phyloP scores from a whole-genome alignment of 2,329 filamentous ascomycete species.

The Biscogniauxia marginata region DNA sequence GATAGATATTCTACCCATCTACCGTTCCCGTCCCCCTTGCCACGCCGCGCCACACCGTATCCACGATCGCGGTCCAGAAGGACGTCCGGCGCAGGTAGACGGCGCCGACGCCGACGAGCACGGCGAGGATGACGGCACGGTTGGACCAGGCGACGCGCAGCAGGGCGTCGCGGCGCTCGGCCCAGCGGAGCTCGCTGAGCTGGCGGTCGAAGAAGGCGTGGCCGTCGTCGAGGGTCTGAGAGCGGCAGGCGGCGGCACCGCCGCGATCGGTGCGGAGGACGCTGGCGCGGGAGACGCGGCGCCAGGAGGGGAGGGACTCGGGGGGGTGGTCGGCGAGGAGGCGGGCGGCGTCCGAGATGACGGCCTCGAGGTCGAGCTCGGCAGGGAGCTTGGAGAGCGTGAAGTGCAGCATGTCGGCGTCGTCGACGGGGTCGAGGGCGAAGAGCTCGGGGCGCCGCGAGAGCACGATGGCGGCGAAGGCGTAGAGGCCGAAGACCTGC shows the following conservation, averaged over 20 bases:
- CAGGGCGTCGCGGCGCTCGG: conserved; percentile 56
- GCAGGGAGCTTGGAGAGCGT: conserved; percentile 83
- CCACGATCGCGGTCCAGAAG: conserved; percentile 26
- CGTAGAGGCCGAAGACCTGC: conserved; percentile 85
- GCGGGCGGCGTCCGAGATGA: conserved; percentile 64
- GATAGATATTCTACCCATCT: too few relatives aligned
- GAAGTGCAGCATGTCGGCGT: conserved; percentile 89
- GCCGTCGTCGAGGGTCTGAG: conserved; percentile 65
- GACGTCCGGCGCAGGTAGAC: conserved; percentile 61
- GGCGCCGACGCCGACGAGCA: conserved; percentile 67
- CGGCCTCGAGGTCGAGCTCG: conserved; percentile 73
- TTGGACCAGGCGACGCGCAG: conserved; percentile 59
- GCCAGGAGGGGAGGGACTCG: conserved; percentile 69
- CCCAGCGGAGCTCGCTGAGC: conserved; percentile 65
- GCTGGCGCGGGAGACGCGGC: conserved; percentile 68
- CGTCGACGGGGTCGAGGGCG: conserved; percentile 69
- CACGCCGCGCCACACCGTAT: conserved; percentile 11
- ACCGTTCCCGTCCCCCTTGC: conserved; percentile 7
- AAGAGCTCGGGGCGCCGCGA: conserved; percentile 81
- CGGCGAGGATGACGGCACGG: conserved; percentile 61
- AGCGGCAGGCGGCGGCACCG: conserved; percentile 43
- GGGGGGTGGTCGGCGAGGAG: conserved; percentile 71
- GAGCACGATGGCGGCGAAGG: conserved; percentile 87
- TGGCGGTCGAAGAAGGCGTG: conserved; percentile 68
- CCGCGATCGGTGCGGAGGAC: conserved; percentile 79